These are phyloP conservation scores for Aegilops bicornis DNA, from an alignment of 176 grass and related monocot genomes.

Conservation along the genomic window DNA sequence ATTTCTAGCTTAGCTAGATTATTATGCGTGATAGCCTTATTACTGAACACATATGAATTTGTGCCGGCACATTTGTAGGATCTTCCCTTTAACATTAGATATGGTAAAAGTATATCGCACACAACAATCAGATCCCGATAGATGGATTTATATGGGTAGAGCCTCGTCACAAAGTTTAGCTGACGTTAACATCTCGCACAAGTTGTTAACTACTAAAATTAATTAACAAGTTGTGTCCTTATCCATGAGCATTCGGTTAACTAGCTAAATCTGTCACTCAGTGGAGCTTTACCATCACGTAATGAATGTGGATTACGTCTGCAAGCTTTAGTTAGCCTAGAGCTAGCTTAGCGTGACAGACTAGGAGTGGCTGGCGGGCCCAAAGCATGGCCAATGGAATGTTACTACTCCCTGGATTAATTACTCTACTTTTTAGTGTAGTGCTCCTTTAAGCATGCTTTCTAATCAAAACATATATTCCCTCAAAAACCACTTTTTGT, in stretches of 20 bases:
- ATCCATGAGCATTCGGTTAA: constrained; percentile 40
- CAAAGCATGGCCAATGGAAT: neutral
- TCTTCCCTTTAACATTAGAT: neutral
- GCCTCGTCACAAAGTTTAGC: neutral
- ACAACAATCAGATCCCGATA: neutral
- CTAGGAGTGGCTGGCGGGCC: constrained; percentile 2
- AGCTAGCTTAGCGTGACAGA: constrained; percentile 18
- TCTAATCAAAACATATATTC: constrained; percentile 48
- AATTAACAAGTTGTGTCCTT: constrained; percentile 26
- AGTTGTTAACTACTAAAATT: constrained; percentile 1
- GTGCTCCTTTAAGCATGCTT: constrained; percentile 26
- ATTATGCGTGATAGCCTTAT: neutral
- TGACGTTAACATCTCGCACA: neutral
- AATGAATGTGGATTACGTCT: constrained; percentile 43
- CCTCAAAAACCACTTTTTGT: constrained; percentile 25
- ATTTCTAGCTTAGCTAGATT: neutral
- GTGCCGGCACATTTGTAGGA: neutral
- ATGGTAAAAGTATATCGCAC: neutral
- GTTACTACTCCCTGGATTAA: neutral
- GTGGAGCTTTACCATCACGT: constrained; percentile 50
- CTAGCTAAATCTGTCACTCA: constrained; percentile 32
- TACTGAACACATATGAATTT: neutral
- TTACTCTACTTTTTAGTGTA: constrained; percentile 9
- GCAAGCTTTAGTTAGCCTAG: constrained; percentile 31
- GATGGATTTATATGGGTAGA: neutral